phyloP scores from a whole-genome alignment of 805 yeast genomes.

The Yarrowia keelungensis region DNA sequence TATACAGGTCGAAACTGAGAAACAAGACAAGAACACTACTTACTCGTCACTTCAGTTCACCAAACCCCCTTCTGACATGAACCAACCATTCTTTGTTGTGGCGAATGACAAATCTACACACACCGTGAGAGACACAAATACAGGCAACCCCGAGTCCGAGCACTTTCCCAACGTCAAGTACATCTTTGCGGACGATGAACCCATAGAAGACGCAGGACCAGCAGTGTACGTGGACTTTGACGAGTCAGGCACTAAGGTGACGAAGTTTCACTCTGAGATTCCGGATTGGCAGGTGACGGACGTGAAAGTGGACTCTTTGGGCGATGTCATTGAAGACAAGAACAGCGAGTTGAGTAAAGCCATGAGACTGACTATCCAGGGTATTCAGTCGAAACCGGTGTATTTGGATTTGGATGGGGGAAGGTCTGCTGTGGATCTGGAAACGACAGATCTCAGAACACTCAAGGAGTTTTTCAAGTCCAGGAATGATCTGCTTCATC shows the following conservation, averaged over 20 bases:
- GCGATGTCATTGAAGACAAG: slow-evolving; percentile 7
- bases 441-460: background rate
- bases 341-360: slow-evolving; percentile 1
- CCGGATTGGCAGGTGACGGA: slow-evolving; percentile 51
- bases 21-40: too few species aligned
- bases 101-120: slow-evolving; percentile 23
- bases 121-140: background rate
- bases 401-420: slow-evolving; percentile 18
- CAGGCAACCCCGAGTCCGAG: slow-evolving; percentile 13
- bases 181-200: slow-evolving; percentile 34
- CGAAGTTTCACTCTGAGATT: slow-evolving; percentile 49
- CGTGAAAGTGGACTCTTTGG: slow-evolving; percentile 42
- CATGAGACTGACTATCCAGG: slow-evolving; percentile 13
- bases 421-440: background rate
- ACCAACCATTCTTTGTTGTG: slow-evolving; percentile 18
- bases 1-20: too few species aligned
- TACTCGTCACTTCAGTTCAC: too few species aligned
- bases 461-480: slow-evolving; percentile 15
- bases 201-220: slow-evolving; percentile 28
- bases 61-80: too few species aligned
- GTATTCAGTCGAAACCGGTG: slow-evolving; percentile 18
- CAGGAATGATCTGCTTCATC: slow-evolving; percentile 2
- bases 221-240: slow-evolving; percentile 51
- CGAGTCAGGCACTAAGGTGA: slow-evolving; percentile 47
- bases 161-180: slow-evolving; percentile 36